These are phyloP conservation scores for Penicillium olsonii DNA, from an alignment of 2,329 filamentous ascomycete genomes.

Conservation along the genomic window DNA sequence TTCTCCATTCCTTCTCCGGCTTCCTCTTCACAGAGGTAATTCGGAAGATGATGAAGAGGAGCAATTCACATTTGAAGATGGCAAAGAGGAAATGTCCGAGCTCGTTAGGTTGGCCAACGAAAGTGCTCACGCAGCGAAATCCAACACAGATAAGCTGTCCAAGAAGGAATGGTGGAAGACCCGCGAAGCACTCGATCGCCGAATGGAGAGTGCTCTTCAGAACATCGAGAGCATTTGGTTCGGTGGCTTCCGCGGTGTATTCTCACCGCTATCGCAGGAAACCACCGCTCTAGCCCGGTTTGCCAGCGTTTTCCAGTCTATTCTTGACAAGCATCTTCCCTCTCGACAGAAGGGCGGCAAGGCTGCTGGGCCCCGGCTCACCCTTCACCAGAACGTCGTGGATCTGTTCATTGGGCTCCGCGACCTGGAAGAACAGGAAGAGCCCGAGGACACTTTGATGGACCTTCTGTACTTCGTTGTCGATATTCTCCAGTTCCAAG, in stretches of 20 bases:
- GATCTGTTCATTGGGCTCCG: slow-evolving; percentile 88
- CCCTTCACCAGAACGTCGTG: slow-evolving; percentile 68
- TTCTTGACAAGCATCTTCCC: slow-evolving; percentile 81
- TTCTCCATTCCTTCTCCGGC: slow-evolving; percentile 79
- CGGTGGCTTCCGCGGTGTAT: slow-evolving; percentile 91
- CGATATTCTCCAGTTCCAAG: slow-evolving; percentile 94
- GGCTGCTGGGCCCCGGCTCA: slow-evolving; percentile 54
- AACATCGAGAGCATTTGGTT: slow-evolving; percentile 94
- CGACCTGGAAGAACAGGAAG: slow-evolving; percentile 67
- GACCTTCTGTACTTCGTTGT: slow-evolving; percentile 95
- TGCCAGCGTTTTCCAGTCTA: slow-evolving; percentile 72
- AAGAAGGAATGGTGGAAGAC: slow-evolving; percentile 89
- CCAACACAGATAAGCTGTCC: slow-evolving; percentile 72
- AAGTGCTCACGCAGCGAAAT: slow-evolving; percentile 73
- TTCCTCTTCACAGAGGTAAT: slow-evolving; percentile 81
- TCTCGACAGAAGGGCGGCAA: slow-evolving; percentile 67
- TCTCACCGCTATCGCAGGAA: slow-evolving; percentile 70
- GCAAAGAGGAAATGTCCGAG: slow-evolving; percentile 75
- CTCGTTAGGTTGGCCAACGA: slow-evolving; percentile 81
- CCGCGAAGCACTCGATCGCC: slow-evolving; percentile 74
- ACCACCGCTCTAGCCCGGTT: slow-evolving; percentile 71
- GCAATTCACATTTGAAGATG: slow-evolving; percentile 79
- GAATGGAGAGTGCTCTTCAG: slow-evolving; percentile 74
- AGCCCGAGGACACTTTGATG: slow-evolving; percentile 85
- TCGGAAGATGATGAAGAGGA: slow-evolving; percentile 76